A percentile compares a stretch with the other conserved stretches of the same genome.
phyloP scores from a whole-genome alignment of 176 grass and related monocot genomes.

The Juncus effusus region DNA sequence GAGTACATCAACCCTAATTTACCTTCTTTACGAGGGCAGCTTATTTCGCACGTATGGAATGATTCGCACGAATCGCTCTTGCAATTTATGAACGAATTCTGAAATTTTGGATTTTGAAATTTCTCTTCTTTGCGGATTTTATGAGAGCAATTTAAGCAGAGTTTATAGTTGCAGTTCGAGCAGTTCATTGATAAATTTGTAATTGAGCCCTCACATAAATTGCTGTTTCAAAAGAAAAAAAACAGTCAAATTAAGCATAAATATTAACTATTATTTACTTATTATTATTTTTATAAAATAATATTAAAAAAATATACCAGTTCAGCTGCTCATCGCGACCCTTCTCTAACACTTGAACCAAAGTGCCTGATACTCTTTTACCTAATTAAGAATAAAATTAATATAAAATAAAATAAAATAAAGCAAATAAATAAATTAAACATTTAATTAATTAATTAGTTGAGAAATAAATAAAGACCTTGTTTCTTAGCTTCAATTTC shows the following conservation, averaged over 20 bases:
- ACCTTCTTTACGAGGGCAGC: too few relatives aligned
- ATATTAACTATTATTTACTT: conserved; percentile 7
- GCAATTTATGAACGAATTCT: too few relatives aligned
- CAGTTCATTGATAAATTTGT: conserved; percentile 66
- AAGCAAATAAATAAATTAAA: conserved; percentile 16
- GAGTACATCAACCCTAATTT: too few relatives aligned
- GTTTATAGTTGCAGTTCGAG: conserved; percentile 62
- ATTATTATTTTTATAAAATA: conserved; percentile 22
- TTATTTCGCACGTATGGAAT: too few relatives aligned
- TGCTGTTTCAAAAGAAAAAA: conserved; percentile 49
- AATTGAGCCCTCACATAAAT: conserved; percentile 55
- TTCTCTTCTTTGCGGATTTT: too few relatives aligned
- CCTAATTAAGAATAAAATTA: conserved; percentile 23
- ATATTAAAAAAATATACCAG: conserved; percentile 55
- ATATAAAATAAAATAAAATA: conserved; percentile 23
- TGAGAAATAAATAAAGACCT: conserved; percentile 43
- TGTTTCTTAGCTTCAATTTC: conserved; percentile 86
- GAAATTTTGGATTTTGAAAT: too few relatives aligned
- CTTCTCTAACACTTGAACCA: conserved; percentile 68
- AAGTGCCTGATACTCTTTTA: conserved; percentile 56
- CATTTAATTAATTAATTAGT: background rate
- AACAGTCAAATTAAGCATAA: conserved; percentile 8
- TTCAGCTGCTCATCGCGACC: conserved; percentile 43
- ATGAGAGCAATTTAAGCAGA: conserved; percentile 10
- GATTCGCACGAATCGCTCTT: too few relatives aligned